These are phyloP conservation scores for Rhynchosporium agropyri DNA, from an alignment of 2,329 filamentous ascomycete genomes.

Conservation along the genomic window DNA sequence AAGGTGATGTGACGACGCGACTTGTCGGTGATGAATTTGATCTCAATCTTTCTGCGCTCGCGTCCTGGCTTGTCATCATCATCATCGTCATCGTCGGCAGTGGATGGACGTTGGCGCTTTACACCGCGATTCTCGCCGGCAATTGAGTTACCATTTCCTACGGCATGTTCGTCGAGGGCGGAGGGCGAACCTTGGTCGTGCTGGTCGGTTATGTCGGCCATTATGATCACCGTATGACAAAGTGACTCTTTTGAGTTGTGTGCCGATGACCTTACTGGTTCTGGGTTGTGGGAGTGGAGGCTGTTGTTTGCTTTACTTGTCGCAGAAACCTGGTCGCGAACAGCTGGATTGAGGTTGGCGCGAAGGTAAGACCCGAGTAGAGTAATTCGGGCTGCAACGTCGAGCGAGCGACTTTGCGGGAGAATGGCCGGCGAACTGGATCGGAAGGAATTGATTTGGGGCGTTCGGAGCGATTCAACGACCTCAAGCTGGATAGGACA, in stretches of 20 bases:
- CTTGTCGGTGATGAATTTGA: constrained; percentile 99
- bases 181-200: constrained; percentile 75
- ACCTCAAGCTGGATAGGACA: constrained; percentile 26
- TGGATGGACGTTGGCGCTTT: constrained; percentile 83
- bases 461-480: constrained; percentile 28
- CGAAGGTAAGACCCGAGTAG: constrained; percentile 37
- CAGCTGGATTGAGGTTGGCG: constrained; percentile 42
- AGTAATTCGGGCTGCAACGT: constrained; percentile 27
- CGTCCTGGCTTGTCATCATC: constrained; percentile 97
- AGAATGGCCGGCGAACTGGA: constrained; percentile 7
- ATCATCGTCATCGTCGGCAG: constrained; percentile 92
- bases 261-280: constrained; percentile 45
- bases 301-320: constrained; percentile 42
- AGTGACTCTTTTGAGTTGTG: constrained; percentile 42
- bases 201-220: constrained; percentile 81
- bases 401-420: background rate
- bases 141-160: constrained; percentile 70
- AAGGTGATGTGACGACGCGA: constrained; percentile 99
- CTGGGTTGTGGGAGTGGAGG: constrained; percentile 43
- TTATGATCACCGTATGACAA: constrained; percentile 49
- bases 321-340: constrained; percentile 42
- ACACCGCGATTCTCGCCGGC: constrained; percentile 73
- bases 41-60: constrained; percentile 99
- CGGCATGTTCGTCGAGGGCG: constrained; percentile 73
- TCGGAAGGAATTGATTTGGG: constrained; percentile 19